Base-by-base conservation (phyloP, 768 basidiomycete genomes). In the Cyclocybe cylindracea region DNA sequence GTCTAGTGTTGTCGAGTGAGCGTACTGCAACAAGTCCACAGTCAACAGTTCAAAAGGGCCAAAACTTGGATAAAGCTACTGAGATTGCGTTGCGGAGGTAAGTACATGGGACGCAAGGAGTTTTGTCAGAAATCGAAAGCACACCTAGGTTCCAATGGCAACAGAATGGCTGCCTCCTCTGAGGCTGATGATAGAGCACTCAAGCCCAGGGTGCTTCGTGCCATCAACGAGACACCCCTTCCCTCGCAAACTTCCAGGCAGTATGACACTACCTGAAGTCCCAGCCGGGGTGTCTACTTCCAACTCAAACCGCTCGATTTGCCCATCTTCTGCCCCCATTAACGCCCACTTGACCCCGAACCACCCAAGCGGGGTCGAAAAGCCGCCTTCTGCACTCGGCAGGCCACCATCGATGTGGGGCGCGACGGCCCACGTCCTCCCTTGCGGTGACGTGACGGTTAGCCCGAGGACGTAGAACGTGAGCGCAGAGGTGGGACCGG, bases 381-480 rank as follows among this genome's bases (percentile, higher is more conserved):
- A 83, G 0, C 80, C 79, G 0, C 81, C 82, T 58, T 83, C 68
- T 0, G 75, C 79, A 1, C 53, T 53, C 2, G 69, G 57, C 0
- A 80, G 62, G 7, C 73, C 72, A 3, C 72, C 72, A 9, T 63
- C 63, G 7, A 76, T 60, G 49, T 79, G 78, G 0, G 82, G 82
- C 10, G 71, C 71, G 14, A 84, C 49, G 0, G 60, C 54, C 82
- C 82, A 84, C 1, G 70, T 71, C n/a, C 54, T 44, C 2, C 82
- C 82, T 56, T 77, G 70, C 0, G 76, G 73, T 5, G 75, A 64
- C 0, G 77, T 79, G 18, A 83, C 68, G 10, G 68, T 72, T 9
- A 84, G 65, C n/a, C 82, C 82, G 10, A 81, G 70, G 31, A 83
- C 72, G 59, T 82, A 83, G 64, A 78, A 79, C 2, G 81, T 82